Evolutionary conservation across 805 yeast species (phyloP).

Genomic region (Saturnispora saitoi): DNA sequence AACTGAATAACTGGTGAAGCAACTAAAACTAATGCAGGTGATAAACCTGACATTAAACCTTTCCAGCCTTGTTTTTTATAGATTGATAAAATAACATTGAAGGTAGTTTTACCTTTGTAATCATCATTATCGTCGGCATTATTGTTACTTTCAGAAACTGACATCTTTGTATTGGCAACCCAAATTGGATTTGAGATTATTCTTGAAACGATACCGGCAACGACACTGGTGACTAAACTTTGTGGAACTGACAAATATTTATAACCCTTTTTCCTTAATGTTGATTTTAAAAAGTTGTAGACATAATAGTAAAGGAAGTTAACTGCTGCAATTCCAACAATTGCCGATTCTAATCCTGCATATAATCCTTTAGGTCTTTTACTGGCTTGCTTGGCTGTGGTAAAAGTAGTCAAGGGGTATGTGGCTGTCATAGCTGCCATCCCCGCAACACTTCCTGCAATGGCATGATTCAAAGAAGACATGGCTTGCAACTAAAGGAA

Average conservation of each 20-base stretch:
- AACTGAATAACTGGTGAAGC: constrained; percentile 87
- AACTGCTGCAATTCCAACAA: constrained; percentile 77
- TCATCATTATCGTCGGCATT: constrained; percentile 19
- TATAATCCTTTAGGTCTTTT: constrained; percentile 67
- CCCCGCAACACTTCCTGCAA: constrained; percentile 93
- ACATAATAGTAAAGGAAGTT: constrained; percentile 87
- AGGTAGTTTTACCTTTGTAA: constrained; percentile 30
- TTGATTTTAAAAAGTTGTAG: constrained; percentile 55
- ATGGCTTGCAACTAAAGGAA: background rate
- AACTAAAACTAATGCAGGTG: constrained; percentile 82
- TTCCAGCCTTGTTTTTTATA: constrained; percentile 60
- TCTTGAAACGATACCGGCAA: constrained; percentile 83
- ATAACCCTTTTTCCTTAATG: constrained; percentile 18
- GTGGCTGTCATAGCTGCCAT: constrained; percentile 80
- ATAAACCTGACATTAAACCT: constrained; percentile 74
- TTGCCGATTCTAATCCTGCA: constrained; percentile 80
- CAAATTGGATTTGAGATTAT: constrained; percentile 82
- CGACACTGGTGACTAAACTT: constrained; percentile 68
- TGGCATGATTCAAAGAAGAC: constrained; percentile 48
- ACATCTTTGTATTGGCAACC: constrained; percentile 90
- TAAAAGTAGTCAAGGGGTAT: constrained; percentile 79
- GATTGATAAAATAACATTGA: constrained; percentile 53
- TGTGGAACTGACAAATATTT: constrained; percentile 50
- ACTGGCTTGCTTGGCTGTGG: constrained; percentile 83
- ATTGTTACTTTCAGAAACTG: constrained; percentile 36